Evolutionary conservation across 768 basidiomycete species (phyloP).

Genomic region (Tephrocybe sp.): DNA sequence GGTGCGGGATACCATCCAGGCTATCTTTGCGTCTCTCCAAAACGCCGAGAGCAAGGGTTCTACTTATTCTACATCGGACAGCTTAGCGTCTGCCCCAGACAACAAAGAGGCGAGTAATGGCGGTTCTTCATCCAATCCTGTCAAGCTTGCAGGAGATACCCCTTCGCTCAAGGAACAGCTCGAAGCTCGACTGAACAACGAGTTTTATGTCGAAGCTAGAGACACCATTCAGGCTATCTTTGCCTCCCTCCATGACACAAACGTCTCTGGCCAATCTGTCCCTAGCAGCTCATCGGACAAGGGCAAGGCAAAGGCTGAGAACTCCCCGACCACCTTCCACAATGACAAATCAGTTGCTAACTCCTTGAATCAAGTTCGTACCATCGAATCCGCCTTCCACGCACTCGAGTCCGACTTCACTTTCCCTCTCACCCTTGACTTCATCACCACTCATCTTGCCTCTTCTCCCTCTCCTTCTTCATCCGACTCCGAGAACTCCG

Average conservation of each 20-base stretch:
- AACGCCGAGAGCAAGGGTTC: conserved; percentile 13
- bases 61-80: not conserved
- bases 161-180: conserved; percentile 27
- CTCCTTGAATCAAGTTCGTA: conserved; percentile 37
- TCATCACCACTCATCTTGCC: conserved; percentile 33
- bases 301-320: conserved; percentile 34
- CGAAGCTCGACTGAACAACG: conserved; percentile 27
- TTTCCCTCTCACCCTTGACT: conserved; percentile 39
- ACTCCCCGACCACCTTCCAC: conserved; percentile 10
- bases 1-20: conserved; percentile 38
- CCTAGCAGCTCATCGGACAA: conserved; percentile 20
- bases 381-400: conserved; percentile 39
- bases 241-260: conserved; percentile 28
- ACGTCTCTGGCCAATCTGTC: not conserved
- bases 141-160: not conserved
- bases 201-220: conserved; percentile 28
- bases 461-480: conserved; percentile 9
- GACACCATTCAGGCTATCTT: conserved; percentile 40
- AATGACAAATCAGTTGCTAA: conserved; percentile 22
- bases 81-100: not conserved
- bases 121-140: no score
- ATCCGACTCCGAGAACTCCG: conserved; percentile 16
- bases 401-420: conserved; percentile 34
- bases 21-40: conserved; percentile 33
- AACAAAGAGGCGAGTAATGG: no score